Conservation (phyloP, 192 early-diverging fungal species). For the Physocladia obscura region DNA sequence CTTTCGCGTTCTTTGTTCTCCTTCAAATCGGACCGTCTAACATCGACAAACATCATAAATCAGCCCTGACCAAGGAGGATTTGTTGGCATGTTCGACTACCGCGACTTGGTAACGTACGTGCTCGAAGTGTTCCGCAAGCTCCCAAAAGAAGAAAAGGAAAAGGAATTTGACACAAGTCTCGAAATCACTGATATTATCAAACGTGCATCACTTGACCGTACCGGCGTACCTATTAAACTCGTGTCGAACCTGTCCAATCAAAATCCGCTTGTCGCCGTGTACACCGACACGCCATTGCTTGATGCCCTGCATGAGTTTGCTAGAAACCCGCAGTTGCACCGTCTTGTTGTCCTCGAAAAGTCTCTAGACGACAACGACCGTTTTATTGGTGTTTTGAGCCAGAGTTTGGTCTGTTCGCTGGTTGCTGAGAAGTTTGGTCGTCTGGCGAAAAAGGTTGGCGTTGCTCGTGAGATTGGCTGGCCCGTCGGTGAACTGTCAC, state of each 20-base stretch:
- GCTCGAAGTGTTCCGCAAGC: constrained; percentile 47
- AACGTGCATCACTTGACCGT: constrained; percentile 41
- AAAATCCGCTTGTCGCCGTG: constrained; percentile 47
- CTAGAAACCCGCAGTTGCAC: constrained; percentile 27
- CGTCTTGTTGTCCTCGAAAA: constrained; percentile 47
- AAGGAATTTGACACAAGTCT: constrained; percentile 28
- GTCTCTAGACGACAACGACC: not conserved
- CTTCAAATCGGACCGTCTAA: not conserved
- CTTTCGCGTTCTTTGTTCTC: too few species aligned
- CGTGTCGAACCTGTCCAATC: constrained; percentile 45
- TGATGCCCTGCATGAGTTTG: constrained; percentile 43
- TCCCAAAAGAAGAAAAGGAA: constrained; percentile 25
- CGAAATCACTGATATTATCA: constrained; percentile 52
- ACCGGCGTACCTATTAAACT: constrained; percentile 46
- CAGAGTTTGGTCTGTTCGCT: constrained; percentile 39
- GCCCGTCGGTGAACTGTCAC: constrained; percentile 35
- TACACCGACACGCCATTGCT: constrained; percentile 30
- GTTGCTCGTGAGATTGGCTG: constrained; percentile 9
- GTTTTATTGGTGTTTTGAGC: constrained; percentile 49
- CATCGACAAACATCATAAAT: not conserved
- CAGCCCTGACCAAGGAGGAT: constrained; percentile 37
- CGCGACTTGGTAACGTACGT: constrained; percentile 53
- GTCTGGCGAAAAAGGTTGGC: constrained; percentile 23
- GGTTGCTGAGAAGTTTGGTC: constrained; percentile 46
- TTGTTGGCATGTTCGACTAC: constrained; percentile 56